phyloP scores from a whole-genome alignment of 192 early-diverging fungal genomes.

The Coemansia sp. region DNA sequence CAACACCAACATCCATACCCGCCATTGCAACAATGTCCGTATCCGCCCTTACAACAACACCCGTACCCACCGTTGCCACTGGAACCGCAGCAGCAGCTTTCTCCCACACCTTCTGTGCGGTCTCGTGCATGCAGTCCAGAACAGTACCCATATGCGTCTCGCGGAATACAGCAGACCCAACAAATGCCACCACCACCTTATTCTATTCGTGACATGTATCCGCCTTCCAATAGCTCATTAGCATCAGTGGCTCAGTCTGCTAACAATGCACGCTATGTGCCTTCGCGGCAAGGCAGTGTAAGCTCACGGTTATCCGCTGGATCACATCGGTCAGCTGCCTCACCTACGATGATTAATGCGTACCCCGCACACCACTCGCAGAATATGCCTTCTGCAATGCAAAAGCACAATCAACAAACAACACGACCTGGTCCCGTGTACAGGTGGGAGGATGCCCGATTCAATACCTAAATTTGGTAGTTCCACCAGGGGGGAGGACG shows the following conservation, averaged over 20 bases:
- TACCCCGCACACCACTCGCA: constrained; percentile 10
- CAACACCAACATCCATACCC: constrained; percentile 3
- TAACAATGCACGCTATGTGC: neutral
- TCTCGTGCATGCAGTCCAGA: neutral
- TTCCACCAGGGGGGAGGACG: neutral
- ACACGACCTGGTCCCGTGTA: constrained; percentile 13
- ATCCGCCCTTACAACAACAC: neutral
- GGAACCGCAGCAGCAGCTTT: neutral
- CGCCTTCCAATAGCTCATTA: neutral
- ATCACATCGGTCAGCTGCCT: constrained; percentile 5
- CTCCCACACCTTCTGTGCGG: neutral
- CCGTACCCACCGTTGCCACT: neutral
- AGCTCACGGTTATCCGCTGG: constrained; percentile 10
- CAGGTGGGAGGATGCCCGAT: constrained; percentile 27
- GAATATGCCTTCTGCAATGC: constrained; percentile 7
- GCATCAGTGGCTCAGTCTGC: neutral
- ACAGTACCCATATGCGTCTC: constrained; percentile 7
- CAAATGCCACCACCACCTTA: constrained; percentile 10
- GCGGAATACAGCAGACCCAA: neutral
- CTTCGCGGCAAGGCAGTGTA: constrained; percentile 15
- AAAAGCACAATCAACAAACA: neutral
- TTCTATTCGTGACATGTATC: constrained; percentile 1
- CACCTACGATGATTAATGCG: constrained; percentile 6
- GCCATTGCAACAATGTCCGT: neutral
- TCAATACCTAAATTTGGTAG: constrained; percentile 6